phyloP scores from a whole-genome alignment of 2,329 filamentous ascomycete genomes.

The Aspergillus pseudoterreus region DNA sequence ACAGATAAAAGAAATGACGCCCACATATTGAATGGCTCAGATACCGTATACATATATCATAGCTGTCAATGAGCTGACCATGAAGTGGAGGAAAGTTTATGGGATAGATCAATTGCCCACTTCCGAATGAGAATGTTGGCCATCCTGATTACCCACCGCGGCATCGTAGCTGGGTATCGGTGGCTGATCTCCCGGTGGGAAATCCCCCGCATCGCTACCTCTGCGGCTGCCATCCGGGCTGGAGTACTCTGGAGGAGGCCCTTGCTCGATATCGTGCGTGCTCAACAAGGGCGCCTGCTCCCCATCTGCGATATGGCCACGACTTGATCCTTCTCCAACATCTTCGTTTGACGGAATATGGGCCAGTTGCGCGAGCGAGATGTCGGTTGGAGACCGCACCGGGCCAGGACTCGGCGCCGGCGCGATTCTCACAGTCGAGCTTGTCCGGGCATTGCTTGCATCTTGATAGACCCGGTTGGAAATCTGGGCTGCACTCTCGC shows the following conservation, averaged over 20 bases:
- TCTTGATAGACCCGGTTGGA: slow-evolving; percentile 45
- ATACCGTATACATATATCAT: slow-evolving; percentile 9
- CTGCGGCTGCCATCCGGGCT: slow-evolving; percentile 53
- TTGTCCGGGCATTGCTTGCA: slow-evolving; percentile 69
- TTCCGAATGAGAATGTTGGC: slow-evolving; percentile 1
- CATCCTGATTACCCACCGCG: slow-evolving; percentile 52
- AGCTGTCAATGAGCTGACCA: slow-evolving; percentile 3
- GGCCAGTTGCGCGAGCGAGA: slow-evolving; percentile 83
- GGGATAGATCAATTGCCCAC: slow-evolving; percentile 1
- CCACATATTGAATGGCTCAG: slow-evolving; percentile 6
- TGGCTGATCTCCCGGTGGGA: slow-evolving; percentile 54
- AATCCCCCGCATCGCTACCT: slow-evolving; percentile 47
- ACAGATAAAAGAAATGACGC: slow-evolving; percentile 9
- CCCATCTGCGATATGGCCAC: slow-evolving; percentile 24
- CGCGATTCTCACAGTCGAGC: slow-evolving; percentile 70
- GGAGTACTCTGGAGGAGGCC: slow-evolving; percentile 49
- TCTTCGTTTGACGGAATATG: slow-evolving; percentile 65
- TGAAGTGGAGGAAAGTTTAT: neutral
- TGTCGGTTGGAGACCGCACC: slow-evolving; percentile 87
- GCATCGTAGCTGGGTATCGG: slow-evolving; percentile 83
- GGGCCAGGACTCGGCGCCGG: slow-evolving; percentile 83
- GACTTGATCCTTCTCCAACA: slow-evolving; percentile 68
- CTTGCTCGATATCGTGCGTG: slow-evolving; percentile 25
- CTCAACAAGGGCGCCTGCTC: slow-evolving; percentile 24
- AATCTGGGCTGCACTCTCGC: slow-evolving; percentile 47